Base-by-base conservation (phyloP, 352 stramenopile species). In the Globisporangium parvum region DNA sequence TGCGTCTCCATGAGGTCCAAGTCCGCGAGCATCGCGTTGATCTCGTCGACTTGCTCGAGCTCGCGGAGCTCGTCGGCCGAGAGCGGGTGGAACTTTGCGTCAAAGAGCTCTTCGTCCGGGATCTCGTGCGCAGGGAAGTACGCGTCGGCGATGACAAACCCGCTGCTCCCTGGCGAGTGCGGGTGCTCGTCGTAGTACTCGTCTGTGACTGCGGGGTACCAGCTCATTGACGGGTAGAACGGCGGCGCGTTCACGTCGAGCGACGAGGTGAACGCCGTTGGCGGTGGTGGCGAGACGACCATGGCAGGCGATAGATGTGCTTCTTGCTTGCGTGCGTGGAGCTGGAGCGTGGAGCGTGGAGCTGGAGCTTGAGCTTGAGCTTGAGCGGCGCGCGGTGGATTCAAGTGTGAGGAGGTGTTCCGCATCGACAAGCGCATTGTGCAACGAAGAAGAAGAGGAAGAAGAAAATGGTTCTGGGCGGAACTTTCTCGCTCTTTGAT, bases 1-100 rank as follows among this genome's bases (percentile, higher is more conserved):
- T 87, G 81, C 33, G n/a, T n/a, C n/a, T 91, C 81, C 75, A 91
- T 79, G 50, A 91, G 57, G 18, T 89, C 81, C 57, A 91, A 59
- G 62, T 91, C 81, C 14, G 79, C 81, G 44, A 91, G 67, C 55
- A 91, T 76, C 58, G 76, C 76, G 55, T 91, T 91, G 49, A 91
- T 70, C 66, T 89, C 78, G 50, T 91, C 81, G 49, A 91, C 72
- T 62, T 88, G 77, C 54, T 89, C 81, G 55, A 91, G 60, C 49
- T 91, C 81, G 31, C 62, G 57, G 46, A 89, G 72, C 45, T 91
- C 81, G 20, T 83, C 59, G 1, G 60, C 41, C 48, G 76, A 69
- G 48, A 91, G 63, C 28, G 79, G 81, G 66, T 85, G 75, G 59
- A 75, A 73, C 51, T 73, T 71, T 0, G 81, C 51, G 62, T 91